Conservation (phyloP, 371 early-diverging fungal species). For the Rhizopus stolonifer region DNA sequence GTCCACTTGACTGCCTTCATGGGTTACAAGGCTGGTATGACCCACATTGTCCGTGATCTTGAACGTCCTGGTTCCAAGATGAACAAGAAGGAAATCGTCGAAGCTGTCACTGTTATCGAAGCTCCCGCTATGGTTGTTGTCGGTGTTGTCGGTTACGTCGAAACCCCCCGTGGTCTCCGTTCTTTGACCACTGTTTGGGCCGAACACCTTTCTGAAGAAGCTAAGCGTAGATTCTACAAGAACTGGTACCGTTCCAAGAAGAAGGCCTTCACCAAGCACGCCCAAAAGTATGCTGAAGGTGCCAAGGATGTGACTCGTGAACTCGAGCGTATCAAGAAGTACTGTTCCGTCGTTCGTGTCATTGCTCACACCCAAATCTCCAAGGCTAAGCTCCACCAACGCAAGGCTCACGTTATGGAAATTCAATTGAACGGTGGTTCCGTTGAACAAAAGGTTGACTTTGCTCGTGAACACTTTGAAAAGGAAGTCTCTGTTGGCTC, state of each 20-base stretch:
- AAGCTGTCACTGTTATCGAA: conserved; percentile 99
- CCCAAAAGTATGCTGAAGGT: conserved; percentile 93
- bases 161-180: conserved; percentile 98
- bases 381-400: conserved; percentile 94
- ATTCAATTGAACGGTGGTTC: conserved; percentile 99
- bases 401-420: conserved; percentile 99
- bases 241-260: conserved; percentile 99
- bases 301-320: conserved; percentile 90
- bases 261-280: conserved; percentile 99
- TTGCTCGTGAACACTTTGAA: conserved; percentile 97
- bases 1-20: conserved; percentile 99
- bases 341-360: conserved; percentile 98
- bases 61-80: conserved; percentile 98
- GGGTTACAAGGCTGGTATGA: conserved; percentile 99
- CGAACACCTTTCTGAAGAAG: conserved; percentile 97
- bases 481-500: conserved; percentile 91
- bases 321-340: conserved; percentile 98
- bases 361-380: conserved; percentile 98
- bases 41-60: conserved; percentile 99
- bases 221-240: conserved; percentile 99
- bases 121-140: conserved; percentile 98
- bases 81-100: conserved; percentile 99
- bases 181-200: conserved; percentile 99
- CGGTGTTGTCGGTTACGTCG: conserved; percentile 99
- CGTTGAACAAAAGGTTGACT: conserved; percentile 98